phyloP scores from a whole-genome alignment of 257 asterid genomes.

The Capsicum rhomboideum region DNA sequence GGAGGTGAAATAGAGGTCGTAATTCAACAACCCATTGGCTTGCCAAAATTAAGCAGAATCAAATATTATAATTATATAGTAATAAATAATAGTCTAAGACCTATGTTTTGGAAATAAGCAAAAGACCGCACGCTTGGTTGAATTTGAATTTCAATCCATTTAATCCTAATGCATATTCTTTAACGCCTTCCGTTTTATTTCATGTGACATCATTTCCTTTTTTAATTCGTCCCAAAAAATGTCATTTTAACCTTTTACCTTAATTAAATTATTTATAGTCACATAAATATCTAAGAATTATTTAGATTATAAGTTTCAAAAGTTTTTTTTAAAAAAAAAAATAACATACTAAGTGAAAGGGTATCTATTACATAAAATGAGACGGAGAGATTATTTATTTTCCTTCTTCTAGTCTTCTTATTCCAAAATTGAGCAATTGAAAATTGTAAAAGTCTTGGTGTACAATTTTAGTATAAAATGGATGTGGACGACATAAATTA shows the following conservation, averaged over 20 bases:
- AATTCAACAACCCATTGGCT: background rate
- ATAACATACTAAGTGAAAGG: too few species aligned
- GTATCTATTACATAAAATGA: too few species aligned
- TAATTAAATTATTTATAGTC: too few species aligned
- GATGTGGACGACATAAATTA: background rate
- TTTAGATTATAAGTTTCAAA: too few species aligned
- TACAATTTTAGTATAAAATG: background rate
- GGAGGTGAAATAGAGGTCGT: background rate
- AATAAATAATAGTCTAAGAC: background rate
- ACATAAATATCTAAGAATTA: too few species aligned
- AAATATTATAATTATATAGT: background rate
- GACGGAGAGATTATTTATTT: too few species aligned
- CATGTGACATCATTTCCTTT: too few species aligned
- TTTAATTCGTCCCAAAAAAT: too few species aligned
- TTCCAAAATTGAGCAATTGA: background rate
- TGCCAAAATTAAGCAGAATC: background rate
- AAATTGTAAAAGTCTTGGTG: background rate
- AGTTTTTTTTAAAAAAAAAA: too few species aligned
- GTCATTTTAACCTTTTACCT: too few species aligned
- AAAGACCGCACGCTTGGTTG: conserved; percentile 5
- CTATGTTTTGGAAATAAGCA: background rate
- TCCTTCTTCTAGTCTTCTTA: background rate
- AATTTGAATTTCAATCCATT: background rate
- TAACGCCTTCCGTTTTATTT: too few species aligned
- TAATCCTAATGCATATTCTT: background rate